These are phyloP conservation scores for Vitis hybrid DNA, from an alignment of 177 flowering plant genomes.

Conservation along the genomic window DNA sequence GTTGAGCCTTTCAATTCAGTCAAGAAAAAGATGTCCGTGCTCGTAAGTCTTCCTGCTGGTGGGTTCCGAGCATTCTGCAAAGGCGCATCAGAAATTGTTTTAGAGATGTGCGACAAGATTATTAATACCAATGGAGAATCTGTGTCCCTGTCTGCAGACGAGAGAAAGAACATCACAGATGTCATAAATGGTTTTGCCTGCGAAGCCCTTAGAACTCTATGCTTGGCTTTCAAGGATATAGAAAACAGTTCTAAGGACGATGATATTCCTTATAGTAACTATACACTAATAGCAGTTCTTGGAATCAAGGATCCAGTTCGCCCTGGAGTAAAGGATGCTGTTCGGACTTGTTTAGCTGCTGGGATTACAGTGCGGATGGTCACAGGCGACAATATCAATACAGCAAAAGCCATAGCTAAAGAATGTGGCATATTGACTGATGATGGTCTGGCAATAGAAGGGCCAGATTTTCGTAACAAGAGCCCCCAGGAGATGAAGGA, in stretches of 20 bases:
- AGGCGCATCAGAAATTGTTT: slow-evolving; percentile 53
- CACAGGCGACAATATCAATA: slow-evolving; percentile 56
- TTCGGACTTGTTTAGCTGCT: slow-evolving; percentile 45
- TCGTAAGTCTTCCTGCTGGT: slow-evolving; percentile 36
- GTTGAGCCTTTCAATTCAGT: slow-evolving; percentile 57
- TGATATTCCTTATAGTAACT: slow-evolving; percentile 33
- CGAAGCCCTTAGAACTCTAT: slow-evolving; percentile 49
- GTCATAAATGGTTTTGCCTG: slow-evolving; percentile 41
- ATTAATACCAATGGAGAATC: slow-evolving; percentile 28
- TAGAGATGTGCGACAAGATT: slow-evolving; percentile 36
- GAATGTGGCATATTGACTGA: slow-evolving; percentile 60
- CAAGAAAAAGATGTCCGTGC: slow-evolving; percentile 53
- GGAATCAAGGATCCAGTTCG: slow-evolving; percentile 63
- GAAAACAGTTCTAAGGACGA: slow-evolving; percentile 14
- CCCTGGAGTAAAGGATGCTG: slow-evolving; percentile 57
- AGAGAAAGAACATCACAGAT: slow-evolving; percentile 19
- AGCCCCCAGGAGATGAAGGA: slow-evolving; percentile 31
- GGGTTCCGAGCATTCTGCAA: slow-evolving; percentile 40
- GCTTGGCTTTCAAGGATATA: slow-evolving; percentile 44
- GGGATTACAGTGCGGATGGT: slow-evolving; percentile 59
- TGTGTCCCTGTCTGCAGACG: slow-evolving; percentile 28
- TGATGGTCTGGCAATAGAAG: slow-evolving; percentile 54
- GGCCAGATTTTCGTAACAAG: slow-evolving; percentile 39
- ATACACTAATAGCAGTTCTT: slow-evolving; percentile 42
- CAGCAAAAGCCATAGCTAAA: slow-evolving; percentile 60